phyloP scores from a whole-genome alignment of 78 protist species.

The Goniomonas avonlea region DNA sequence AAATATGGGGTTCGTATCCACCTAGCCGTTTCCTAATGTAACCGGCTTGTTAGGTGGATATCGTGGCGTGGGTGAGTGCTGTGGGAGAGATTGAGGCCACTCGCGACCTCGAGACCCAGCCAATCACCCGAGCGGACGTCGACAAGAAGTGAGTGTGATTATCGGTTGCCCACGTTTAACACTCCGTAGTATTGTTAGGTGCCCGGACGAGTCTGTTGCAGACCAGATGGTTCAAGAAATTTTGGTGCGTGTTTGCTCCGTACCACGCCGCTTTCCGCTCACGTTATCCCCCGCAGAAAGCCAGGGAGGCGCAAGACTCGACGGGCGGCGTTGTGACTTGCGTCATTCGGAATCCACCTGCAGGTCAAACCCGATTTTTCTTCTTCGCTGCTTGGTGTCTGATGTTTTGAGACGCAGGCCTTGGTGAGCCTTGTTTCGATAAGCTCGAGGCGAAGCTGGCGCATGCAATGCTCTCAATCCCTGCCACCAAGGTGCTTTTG shows the following conservation, averaged over 20 bases:
- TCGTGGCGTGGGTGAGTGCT: constrained; percentile 41
- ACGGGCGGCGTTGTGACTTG: constrained; percentile 50
- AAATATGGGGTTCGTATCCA: constrained; percentile 34
- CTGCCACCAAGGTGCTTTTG: constrained; percentile 76
- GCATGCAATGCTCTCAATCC: constrained; percentile 73
- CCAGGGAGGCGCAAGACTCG: constrained; percentile 37
- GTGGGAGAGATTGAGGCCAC: constrained; percentile 24
- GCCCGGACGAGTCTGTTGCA: neutral
- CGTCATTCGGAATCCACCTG: constrained; percentile 48
- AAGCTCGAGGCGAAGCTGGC: constrained; percentile 62
- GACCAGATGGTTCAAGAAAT: neutral
- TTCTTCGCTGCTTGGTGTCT: too few species aligned
- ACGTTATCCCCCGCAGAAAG: too few species aligned
- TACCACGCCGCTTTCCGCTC: too few species aligned
- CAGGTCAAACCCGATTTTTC: too few species aligned
- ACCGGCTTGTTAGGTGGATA: too few species aligned
- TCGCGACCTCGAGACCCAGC: too few species aligned
- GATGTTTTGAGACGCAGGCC: too few species aligned
- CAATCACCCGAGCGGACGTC: too few species aligned
- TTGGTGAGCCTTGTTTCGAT: constrained; percentile 73
- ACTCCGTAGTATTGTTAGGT: too few species aligned
- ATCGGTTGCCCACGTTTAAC: too few species aligned
- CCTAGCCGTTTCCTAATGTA: too few species aligned
- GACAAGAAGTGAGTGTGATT: too few species aligned
- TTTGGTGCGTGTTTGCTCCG: neutral